Conservation (phyloP, 2,329 filamentous ascomycete genomes). For the Clonostachys byssicola region DNA sequence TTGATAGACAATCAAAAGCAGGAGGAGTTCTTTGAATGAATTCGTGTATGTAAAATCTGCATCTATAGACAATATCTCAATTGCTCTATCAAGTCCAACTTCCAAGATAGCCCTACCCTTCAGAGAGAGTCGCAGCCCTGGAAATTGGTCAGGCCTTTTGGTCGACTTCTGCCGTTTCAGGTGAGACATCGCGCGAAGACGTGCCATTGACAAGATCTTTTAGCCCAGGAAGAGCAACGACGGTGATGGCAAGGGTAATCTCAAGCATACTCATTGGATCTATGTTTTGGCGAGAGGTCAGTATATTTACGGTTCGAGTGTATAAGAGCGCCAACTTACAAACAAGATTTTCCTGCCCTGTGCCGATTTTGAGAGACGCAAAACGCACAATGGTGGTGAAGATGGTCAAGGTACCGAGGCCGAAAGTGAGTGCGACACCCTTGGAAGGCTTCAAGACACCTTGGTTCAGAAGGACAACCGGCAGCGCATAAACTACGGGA, state of each 20-base stretch:
- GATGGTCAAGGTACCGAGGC: slow-evolving; percentile 15
- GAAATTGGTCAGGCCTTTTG: too few relatives aligned
- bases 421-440: slow-evolving; percentile 13
- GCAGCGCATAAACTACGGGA: slow-evolving; percentile 20
- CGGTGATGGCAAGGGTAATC: slow-evolving; percentile 12
- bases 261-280: slow-evolving; percentile 13
- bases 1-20: too few relatives aligned
- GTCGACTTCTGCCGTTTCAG: too few relatives aligned
- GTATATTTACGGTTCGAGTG: neutral
- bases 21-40: too few relatives aligned
- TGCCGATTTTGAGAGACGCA: slow-evolving; percentile 12
- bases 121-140: too few relatives aligned
- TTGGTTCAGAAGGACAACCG: slow-evolving; percentile 19
- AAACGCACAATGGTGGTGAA: slow-evolving; percentile 16
- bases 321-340: slow-evolving; percentile 7
- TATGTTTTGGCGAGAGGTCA: neutral
- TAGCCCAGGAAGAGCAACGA: slow-evolving; percentile 12
- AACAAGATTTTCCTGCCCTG: slow-evolving; percentile 16
- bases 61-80: too few relatives aligned
- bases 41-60: too few relatives aligned
- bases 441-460: slow-evolving; percentile 11
- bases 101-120: too few relatives aligned
- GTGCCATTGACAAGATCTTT: slow-evolving; percentile 10
- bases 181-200: too few relatives aligned
- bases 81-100: too few relatives aligned